Base-by-base conservation (phyloP, 2,329 filamentous ascomycete genomes). In the Stagonosporopsis cucurbitacearum region DNA sequence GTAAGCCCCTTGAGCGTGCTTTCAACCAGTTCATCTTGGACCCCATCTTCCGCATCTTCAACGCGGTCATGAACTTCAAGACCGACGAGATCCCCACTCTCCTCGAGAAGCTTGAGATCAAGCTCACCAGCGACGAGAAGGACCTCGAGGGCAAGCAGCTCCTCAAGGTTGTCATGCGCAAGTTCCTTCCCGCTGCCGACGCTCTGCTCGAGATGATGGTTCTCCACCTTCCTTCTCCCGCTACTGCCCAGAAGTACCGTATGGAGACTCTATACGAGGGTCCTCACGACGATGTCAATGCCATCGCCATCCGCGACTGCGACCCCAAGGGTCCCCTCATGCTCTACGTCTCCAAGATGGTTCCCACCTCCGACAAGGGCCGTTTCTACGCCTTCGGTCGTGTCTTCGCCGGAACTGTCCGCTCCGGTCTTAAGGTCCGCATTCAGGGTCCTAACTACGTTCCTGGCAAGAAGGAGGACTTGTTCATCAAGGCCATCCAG, bases 341-440 rank as follows among this genome's bases (percentile, higher is more conserved):
- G 95, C 86, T 98, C 71, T 99, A 99, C 90, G 93, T 99, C 80
- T 99, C 95, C 81, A 99, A 99, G 92, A 99, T 99, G 95, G 95
- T 99, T 77, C 95, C 95, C 75, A 99, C 95, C 72, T 96, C 92
- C 74, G 95, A 99, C 79, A 98, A 97, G 90, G 95, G 95, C 82
- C 94, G 95, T 84, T 99, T 99, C 92, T 99, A 97, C 85, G 95
- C 95, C 80, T 99, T 99, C 84, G 95, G 95, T 84, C 95, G 95
- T 96, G 95, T 99, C 83, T 99, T 98, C 87, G 85, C 95, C 72
- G 95, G 95, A 90, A 98, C 93, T 78, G 95, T 97, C 84, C 86
- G 86, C 77, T 98, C 95, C 70, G 95, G 95, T 84, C 86, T 98
- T 75, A 98, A 98, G 90, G 95, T 99, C 88, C 95, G 95, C 81